These are phyloP conservation scores for Triglochin maritima DNA, from an alignment of 106 monocot genomes.

Conservation along the genomic window DNA sequence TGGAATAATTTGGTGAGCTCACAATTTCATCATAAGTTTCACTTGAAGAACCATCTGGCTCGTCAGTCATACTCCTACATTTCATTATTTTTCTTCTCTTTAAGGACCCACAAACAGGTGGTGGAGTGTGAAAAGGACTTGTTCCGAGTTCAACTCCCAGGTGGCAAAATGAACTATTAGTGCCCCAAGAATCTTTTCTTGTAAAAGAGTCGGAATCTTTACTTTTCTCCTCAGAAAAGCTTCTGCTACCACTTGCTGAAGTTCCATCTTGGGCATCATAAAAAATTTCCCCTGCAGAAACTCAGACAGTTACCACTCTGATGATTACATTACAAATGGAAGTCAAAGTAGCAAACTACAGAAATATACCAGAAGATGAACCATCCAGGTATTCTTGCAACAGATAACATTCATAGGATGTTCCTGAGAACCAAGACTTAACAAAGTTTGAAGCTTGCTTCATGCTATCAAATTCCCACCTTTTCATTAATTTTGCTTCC, in stretches of 20 bases:
- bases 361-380: slow-evolving; percentile 14
- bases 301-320: background rate
- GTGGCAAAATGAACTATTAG: background rate
- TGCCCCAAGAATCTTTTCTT: slow-evolving; percentile 6
- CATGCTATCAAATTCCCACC: slow-evolving; percentile 97
- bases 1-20: slow-evolving; percentile 29
- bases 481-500: slow-evolving; percentile 85
- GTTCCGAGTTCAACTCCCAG: background rate
- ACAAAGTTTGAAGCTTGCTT: slow-evolving; percentile 60
- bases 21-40: slow-evolving; percentile 34
- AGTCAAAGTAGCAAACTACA: too few species aligned
- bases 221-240: background rate
- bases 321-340: too few species aligned
- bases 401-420: slow-evolving; percentile 34
- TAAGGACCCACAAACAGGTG: slow-evolving; percentile 46
- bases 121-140: slow-evolving; percentile 21
- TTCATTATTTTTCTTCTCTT: slow-evolving; percentile 79
- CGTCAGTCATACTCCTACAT: slow-evolving; percentile 10
- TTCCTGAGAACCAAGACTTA: slow-evolving; percentile 58
- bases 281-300: slow-evolving; percentile 67
- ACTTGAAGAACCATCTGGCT: slow-evolving; percentile 22
- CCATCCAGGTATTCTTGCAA: slow-evolving; percentile 51
- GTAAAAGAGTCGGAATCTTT: slow-evolving; percentile 14
- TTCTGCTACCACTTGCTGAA: slow-evolving; percentile 11
- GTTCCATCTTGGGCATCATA: slow-evolving; percentile 64